These are phyloP conservation scores for Xylaria scruposa DNA, from an alignment of 495 filamentous ascomycete genomes.

Conservation along the genomic window DNA sequence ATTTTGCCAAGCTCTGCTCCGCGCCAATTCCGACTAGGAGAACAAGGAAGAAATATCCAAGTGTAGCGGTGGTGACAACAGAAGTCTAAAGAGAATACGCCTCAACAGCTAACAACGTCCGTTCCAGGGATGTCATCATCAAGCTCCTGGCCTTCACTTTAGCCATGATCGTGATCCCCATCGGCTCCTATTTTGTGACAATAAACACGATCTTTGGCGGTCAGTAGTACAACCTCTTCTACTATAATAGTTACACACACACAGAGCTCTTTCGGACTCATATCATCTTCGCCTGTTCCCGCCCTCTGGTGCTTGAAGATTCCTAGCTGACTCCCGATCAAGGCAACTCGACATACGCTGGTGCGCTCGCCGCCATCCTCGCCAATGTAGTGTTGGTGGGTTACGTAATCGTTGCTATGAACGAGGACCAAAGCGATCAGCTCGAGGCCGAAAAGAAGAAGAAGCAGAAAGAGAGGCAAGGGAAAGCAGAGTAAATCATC, in stretches of 20 bases:
- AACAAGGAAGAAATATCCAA: not conserved
- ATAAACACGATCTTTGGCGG: slow-evolving; percentile 79
- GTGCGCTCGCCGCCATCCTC: slow-evolving; percentile 81
- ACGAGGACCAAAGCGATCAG: slow-evolving; percentile 77
- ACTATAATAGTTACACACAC: not conserved
- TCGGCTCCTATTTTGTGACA: slow-evolving; percentile 85
- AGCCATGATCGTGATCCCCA: slow-evolving; percentile 85
- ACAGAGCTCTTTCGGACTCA: not conserved
- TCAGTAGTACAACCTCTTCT: slow-evolving; percentile 43
- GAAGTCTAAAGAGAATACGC: not conserved
- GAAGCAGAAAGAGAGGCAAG: slow-evolving; percentile 32
- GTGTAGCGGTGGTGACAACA: not conserved
- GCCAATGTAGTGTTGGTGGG: slow-evolving; percentile 91
- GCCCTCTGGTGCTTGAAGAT: no score
- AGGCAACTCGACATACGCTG: slow-evolving; percentile 87
- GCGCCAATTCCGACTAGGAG: not conserved
- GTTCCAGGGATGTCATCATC: slow-evolving; percentile 76
- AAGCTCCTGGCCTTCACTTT: slow-evolving; percentile 90
- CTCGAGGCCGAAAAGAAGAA: slow-evolving; percentile 40
- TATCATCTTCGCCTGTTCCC: not conserved
- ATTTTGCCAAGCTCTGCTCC: not conserved
- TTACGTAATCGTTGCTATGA: slow-evolving; percentile 91
- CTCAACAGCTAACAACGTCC: not conserved
- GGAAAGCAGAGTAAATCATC: slow-evolving; percentile 24
- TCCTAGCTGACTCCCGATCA: not conserved